Evolutionary conservation across 768 basidiomycete genomes (phyloP), one percentile per base, ranked within the genome.

Genomic region (Suillus cothurnatus): DNA sequence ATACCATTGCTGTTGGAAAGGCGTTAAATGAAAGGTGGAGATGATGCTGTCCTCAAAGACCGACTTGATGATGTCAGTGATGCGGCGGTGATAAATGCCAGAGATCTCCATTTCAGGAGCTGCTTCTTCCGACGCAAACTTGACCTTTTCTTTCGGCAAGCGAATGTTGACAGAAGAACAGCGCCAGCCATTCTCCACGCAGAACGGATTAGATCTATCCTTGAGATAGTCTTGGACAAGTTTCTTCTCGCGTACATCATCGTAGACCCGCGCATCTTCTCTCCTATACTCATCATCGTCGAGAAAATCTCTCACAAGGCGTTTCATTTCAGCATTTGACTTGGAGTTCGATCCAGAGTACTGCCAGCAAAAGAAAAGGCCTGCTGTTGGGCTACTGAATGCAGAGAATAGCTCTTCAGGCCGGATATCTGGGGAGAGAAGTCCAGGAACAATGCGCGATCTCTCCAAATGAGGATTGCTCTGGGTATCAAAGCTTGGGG

Each of bases 281-380:
- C n/a, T 15, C 1, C 65, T 61, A 59, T 78, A 77, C n/a, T 73
- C 69, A 12, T 53, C 26, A 17, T 67, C 62, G 0, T 63, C 32
- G n/a, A 78, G 52, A 12, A 74, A 73, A 0, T 75, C 65, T n/a
- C 73, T 41, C 0, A 74, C 70, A 0, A 80, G 70, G 4, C 63
- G 64, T 21, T 78, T 61, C 0, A 76, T 55, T 36, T 78, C 74
- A 0, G 23, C 43, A 4, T 63, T 58, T 3, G 78, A 77, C 57
- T 79, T 80, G 0, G 31, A 28, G 17, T 57, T 70, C 2, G 71
- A 73, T 0, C 75, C 72, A 12, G 68, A 68, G 52, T 75, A 77
- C 6, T 69, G 64, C 79, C 79, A 80, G 5, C 59, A 31, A 70
- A 77, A 71, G 31, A 80, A 72, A 0, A 71, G 69, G 34, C 69